Evolutionary conservation across 73 alveolate genomes (phyloP).

Genomic region (Loxodes magnus): DNA sequence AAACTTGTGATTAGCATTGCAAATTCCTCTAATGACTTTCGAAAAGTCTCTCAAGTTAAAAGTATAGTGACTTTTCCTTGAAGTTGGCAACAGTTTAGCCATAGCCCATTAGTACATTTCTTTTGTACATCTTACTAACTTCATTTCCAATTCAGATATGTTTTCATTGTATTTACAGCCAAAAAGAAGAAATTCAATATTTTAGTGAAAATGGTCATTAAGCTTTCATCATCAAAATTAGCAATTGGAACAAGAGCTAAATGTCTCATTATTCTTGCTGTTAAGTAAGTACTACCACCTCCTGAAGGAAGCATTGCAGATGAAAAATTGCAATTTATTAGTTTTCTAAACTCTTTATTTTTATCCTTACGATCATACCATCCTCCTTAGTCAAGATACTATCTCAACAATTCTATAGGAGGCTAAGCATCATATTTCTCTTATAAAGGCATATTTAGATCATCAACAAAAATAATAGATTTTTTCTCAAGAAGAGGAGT

Average conservation of each 20-base stretch:
- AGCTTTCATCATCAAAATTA: constrained; percentile 89
- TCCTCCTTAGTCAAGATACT: constrained; percentile 98
- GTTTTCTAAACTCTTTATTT: constrained; percentile 92
- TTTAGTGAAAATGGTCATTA: constrained; percentile 85
- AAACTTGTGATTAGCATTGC: constrained; percentile 81
- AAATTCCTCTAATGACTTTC: constrained; percentile 91
- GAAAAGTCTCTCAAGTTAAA: constrained; percentile 98
- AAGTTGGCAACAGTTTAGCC: constrained; percentile 95
- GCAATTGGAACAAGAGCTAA: constrained; percentile 84
- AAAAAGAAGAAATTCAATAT: constrained; percentile 90
- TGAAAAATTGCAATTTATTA: constrained; percentile 82
- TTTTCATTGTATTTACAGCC: constrained; percentile 64
- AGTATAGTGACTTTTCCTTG: constrained; percentile 96
- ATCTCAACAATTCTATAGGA: constrained; percentile 97
- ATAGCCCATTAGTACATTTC: constrained; percentile 90
- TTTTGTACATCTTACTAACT: constrained; percentile 83
- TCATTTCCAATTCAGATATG: constrained; percentile 63
- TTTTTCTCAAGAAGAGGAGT: constrained; percentile 87
- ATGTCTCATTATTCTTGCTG: constrained; percentile 95
- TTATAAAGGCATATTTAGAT: constrained; percentile 98
- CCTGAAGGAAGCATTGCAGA: constrained; percentile 99
- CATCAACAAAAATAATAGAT: constrained; percentile 94
- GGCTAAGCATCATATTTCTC: constrained; percentile 99
- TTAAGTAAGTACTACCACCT: constrained; percentile 98
- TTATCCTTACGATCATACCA: constrained; percentile 98